phyloP scores from a whole-genome alignment of 345 rosid species.

The Cardiospermum halicacabum region DNA sequence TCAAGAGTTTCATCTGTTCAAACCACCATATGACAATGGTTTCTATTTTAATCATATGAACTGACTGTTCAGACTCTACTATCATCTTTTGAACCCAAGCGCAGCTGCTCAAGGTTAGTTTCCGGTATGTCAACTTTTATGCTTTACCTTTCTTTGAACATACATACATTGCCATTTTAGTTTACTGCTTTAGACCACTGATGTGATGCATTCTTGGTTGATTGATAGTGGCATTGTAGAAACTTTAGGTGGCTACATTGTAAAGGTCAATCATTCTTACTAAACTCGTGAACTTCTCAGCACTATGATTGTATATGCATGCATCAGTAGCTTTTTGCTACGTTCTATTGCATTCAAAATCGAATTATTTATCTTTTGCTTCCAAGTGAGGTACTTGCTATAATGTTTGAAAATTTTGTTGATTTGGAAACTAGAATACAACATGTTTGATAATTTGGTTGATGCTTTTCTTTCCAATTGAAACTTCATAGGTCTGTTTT shows the following conservation, averaged over 20 bases:
- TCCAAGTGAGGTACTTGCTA: too few relatives aligned
- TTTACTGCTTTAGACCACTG: not conserved
- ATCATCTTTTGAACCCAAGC: conserved; percentile 11
- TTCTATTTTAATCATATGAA: conserved; percentile 42
- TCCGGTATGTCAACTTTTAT: not conserved
- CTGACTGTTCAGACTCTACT: conserved; percentile 22
- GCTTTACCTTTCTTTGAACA: not conserved
- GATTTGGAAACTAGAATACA: not conserved
- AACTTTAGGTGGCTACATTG: not conserved
- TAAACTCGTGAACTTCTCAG: not conserved
- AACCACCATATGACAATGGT: conserved; percentile 33
- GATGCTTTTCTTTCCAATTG: too few relatives aligned
- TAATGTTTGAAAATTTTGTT: not conserved
- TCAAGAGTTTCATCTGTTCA: conserved; percentile 40
- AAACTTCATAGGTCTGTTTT: too few relatives aligned
- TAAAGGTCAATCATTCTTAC: not conserved
- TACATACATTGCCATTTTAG: not conserved
- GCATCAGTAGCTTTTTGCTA: too few relatives aligned
- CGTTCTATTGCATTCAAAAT: too few relatives aligned
- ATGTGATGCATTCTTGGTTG: not conserved
- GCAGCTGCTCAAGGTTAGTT: conserved; percentile 5
- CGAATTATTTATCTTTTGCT: too few relatives aligned
- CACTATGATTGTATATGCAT: not conserved
- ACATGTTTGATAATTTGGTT: not conserved
- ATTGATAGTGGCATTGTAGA: not conserved